phyloP scores from a whole-genome alignment of 192 early-diverging fungal species.

The Funneliformis geosporum region DNA sequence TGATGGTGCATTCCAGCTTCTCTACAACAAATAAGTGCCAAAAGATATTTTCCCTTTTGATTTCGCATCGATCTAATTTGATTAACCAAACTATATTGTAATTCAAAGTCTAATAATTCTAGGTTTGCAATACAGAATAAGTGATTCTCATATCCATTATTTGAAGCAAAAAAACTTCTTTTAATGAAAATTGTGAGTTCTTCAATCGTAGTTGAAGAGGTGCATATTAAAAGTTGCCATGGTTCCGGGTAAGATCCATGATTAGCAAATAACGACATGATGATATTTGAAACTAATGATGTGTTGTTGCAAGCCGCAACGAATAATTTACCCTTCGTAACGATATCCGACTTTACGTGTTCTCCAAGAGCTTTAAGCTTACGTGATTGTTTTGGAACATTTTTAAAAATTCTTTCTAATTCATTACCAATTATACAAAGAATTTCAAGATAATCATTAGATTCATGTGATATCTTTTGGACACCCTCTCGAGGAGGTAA shows the following conservation, averaged over 20 bases:
- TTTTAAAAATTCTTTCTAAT: background rate
- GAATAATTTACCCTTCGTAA: slow-evolving; percentile 27
- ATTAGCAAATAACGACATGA: slow-evolving; percentile 32
- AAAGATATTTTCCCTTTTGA: background rate
- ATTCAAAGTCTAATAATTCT: slow-evolving; percentile 28
- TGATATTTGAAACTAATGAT: slow-evolving; percentile 18
- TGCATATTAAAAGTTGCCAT: slow-evolving; percentile 32
- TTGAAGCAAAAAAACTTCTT: slow-evolving; percentile 30
- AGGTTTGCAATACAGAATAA: slow-evolving; percentile 32
- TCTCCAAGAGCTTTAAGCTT: background rate
- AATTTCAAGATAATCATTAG: background rate
- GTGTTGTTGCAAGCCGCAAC: slow-evolving; percentile 30
- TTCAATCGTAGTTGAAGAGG: slow-evolving; percentile 27
- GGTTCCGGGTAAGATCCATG: slow-evolving; percentile 26
- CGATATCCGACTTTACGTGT: slow-evolving; percentile 19
- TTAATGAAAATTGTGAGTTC: slow-evolving; percentile 28
- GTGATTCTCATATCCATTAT: slow-evolving; percentile 17
- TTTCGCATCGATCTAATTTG: background rate
- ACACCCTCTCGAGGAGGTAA: background rate
- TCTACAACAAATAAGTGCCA: slow-evolving; percentile 25
- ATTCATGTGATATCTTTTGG: background rate
- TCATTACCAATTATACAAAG: background rate
- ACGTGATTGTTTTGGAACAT: background rate
- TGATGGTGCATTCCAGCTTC: slow-evolving; percentile 31
- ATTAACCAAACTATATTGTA: slow-evolving; percentile 30